Conservation (phyloP, 805 yeast genomes). For the Candida cerambycidarum region DNA sequence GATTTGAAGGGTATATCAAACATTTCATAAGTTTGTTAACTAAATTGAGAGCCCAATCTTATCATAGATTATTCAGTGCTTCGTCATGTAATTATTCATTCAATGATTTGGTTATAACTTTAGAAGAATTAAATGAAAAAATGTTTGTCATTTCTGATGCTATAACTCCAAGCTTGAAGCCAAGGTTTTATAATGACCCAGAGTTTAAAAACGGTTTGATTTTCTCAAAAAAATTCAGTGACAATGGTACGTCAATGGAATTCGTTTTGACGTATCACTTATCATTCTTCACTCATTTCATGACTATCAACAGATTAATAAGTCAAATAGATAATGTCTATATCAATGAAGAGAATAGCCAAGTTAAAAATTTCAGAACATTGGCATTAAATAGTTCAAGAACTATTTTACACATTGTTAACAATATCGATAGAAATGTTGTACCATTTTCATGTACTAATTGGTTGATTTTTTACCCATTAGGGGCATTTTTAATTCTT, state of each 20-base stretch:
- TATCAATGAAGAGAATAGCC: constrained; percentile 18
- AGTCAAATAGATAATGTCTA: constrained; percentile 13
- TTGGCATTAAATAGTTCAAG: constrained; percentile 37
- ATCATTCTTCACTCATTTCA: constrained; percentile 33
- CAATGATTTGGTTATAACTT: constrained; percentile 20
- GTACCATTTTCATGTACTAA: constrained; percentile 25
- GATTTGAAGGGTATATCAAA: constrained; percentile 11
- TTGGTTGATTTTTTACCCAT: constrained; percentile 34
- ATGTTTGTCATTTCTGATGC: constrained; percentile 25
- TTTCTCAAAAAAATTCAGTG: not conserved
- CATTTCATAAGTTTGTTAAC: constrained; percentile 19
- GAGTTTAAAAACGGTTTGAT: constrained; percentile 19
- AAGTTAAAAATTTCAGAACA: constrained; percentile 24
- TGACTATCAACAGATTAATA: constrained; percentile 34
- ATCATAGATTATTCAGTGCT: constrained; percentile 32
- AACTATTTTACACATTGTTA: constrained; percentile 30
- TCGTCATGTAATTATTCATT: constrained; percentile 21
- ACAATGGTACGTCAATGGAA: not conserved
- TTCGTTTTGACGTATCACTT: constrained; percentile 24
- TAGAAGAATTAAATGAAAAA: constrained; percentile 27
- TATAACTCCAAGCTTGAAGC: constrained; percentile 22
- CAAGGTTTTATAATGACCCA: constrained; percentile 35
- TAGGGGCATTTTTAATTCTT: constrained; percentile 31
- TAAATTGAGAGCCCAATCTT: constrained; percentile 30
- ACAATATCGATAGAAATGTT: constrained; percentile 19